Evolutionary conservation across 305 asterid species (phyloP).

Genomic region (Coffea humblotiana): DNA sequence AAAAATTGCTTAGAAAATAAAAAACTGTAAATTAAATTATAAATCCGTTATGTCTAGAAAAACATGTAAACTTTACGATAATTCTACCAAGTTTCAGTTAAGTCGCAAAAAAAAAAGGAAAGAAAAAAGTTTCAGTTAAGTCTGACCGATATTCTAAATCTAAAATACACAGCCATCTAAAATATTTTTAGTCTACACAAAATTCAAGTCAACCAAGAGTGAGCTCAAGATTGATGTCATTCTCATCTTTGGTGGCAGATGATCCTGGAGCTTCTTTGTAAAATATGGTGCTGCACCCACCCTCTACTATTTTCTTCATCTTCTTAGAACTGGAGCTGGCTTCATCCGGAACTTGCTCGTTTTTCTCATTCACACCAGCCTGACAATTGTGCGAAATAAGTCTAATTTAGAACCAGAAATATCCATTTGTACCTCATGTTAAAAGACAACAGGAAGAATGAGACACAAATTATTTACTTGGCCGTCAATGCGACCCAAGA

Average conservation of each 20-base stretch:
- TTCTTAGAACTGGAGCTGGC: not conserved
- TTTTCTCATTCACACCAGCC: constrained; percentile 15
- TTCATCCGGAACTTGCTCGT: not conserved
- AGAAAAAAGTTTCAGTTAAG: too few relatives aligned
- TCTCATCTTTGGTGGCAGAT: constrained; percentile 8
- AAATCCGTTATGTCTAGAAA: not conserved
- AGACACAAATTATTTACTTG: constrained; percentile 18
- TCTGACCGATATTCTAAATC: too few relatives aligned
- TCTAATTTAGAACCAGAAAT: not conserved
- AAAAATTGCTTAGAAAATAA: too few relatives aligned
- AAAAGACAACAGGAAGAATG: not conserved
- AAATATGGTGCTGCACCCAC: constrained; percentile 4
- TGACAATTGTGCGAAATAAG: not conserved
- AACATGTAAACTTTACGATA: not conserved
- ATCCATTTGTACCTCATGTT: not conserved
- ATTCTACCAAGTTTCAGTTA: not conserved
- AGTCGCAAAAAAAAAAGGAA: not conserved
- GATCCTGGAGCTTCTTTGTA: constrained; percentile 2
- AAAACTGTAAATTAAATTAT: not conserved
- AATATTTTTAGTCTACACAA: not conserved
- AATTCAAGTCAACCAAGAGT: constrained; percentile 26
- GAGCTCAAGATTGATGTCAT: constrained; percentile 31
- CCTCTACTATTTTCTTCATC: constrained; percentile 3
- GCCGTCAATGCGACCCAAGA: not conserved
- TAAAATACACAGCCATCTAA: too few relatives aligned